phyloP scores from a whole-genome alignment of 441 rosid species.

The Eutrema salsugineum region DNA sequence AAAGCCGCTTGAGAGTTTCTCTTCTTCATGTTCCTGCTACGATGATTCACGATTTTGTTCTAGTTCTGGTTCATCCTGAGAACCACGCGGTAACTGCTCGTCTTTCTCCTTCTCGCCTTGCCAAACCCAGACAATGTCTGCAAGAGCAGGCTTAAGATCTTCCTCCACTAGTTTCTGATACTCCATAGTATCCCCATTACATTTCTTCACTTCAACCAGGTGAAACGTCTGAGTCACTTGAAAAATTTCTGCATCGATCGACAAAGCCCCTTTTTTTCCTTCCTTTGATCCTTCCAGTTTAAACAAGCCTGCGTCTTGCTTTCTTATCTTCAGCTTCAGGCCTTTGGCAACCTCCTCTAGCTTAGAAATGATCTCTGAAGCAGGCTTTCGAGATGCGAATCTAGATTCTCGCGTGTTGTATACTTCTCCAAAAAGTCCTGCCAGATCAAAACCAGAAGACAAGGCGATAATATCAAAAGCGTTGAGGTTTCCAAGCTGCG shows the following conservation, averaged over 20 bases:
- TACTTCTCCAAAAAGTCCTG: constrained; percentile 56
- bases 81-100: background rate
- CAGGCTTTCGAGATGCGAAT: constrained; percentile 60
- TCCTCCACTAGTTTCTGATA: constrained; percentile 64
- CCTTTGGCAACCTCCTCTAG: constrained; percentile 55
- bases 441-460: constrained; percentile 68
- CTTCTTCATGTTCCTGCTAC: background rate
- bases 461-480: constrained; percentile 76
- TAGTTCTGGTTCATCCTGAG: background rate
- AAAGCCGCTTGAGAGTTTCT: background rate
- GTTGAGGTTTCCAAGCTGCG: constrained; percentile 46
- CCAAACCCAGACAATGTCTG: constrained; percentile 85
- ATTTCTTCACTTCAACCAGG: constrained; percentile 74
- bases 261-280: constrained; percentile 63
- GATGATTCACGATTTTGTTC: background rate
- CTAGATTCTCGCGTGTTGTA: constrained; percentile 45
- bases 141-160: constrained; percentile 63
- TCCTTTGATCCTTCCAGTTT: constrained; percentile 60
- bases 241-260: constrained; percentile 72
- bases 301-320: constrained; percentile 66
- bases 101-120: constrained; percentile 53
- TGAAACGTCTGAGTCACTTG: constrained; percentile 60
- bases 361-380: constrained; percentile 61
- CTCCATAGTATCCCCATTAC: constrained; percentile 69
- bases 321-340: constrained; percentile 55